Base-by-base conservation (phyloP, 1,284 basidiomycete species). In the Stereum hirsutum region DNA sequence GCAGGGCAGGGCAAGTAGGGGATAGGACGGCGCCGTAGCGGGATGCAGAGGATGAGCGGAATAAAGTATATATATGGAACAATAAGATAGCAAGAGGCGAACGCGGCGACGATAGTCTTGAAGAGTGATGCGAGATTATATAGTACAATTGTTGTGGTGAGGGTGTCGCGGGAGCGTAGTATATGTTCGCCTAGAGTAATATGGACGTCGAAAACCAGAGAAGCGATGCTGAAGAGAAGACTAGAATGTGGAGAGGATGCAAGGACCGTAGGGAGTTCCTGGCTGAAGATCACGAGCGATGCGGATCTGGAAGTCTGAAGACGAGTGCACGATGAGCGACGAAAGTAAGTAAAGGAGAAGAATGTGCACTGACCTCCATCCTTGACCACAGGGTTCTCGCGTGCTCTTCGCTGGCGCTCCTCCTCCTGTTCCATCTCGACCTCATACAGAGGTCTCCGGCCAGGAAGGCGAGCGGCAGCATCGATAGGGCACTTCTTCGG, bases 371-470 rank as follows among this genome's bases (percentile, higher is more conserved):
- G 52, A 31, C 28, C 34, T n/a, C 81, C 81, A 51, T 84, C 72
- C 49, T 62, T 63, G 41, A 84, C 66, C 49, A 85, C 63, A 5
- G 81, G 81, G 49, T 82, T 84, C 49, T 61, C 57, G 43, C 62
- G 66, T 6, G 70, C 63, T 42, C 57, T 50, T 10, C 39, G 39
- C 14, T 64, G 64, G 39, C 69, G 68, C 49, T 74, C 72, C 39
- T 63, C 65, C 55, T 80, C 78, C 51, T 78, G 71, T 24, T 66
- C 68, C 54, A 81, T 71, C 49, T 79, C 74, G 14, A 81, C 57
- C 55, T 85, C 80, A 46, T 71, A 83, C 2, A 66, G 68, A 1
- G 81, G 71, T 54, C 81, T 81, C 53, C 69, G 67, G 14, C 81
- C 82, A 0, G 75, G 76, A 19, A 75, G 66, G 26, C 77, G 74